Evolutionary conservation across 2,329 filamentous ascomycete genomes (phyloP).

Genomic region (Microascus cirrosus): DNA sequence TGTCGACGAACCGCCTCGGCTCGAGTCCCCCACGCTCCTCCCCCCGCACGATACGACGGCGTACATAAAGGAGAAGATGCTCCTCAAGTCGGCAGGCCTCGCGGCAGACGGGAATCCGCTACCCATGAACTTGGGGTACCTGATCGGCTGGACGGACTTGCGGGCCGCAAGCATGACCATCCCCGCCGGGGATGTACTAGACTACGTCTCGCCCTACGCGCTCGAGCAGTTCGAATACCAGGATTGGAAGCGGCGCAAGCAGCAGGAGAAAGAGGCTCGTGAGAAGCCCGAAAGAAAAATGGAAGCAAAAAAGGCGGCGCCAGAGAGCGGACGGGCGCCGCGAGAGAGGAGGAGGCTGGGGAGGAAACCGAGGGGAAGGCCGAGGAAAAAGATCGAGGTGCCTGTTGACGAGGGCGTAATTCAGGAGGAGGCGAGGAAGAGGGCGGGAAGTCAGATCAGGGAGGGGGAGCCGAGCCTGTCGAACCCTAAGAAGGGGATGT

Average conservation of each 20-base stretch:
- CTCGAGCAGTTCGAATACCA: constrained; percentile 46
- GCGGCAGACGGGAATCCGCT: constrained; percentile 22
- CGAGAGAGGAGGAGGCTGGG: not conserved
- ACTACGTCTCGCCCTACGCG: constrained; percentile 46
- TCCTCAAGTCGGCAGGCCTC: constrained; percentile 24
- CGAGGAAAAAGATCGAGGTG: not conserved
- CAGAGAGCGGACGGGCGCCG: not conserved
- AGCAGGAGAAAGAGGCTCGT: not conserved
- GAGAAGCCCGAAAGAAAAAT: not conserved
- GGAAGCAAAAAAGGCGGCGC: not conserved
- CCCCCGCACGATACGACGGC: constrained; percentile 39
- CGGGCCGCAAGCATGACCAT: constrained; percentile 36
- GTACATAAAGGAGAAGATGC: constrained; percentile 43
- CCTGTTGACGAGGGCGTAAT: not conserved
- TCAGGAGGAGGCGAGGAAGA: constrained; percentile 2
- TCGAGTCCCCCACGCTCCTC: constrained; percentile 16
- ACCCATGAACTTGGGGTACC: constrained; percentile 37
- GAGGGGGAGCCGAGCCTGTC: constrained; percentile 22
- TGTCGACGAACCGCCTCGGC: not conserved
- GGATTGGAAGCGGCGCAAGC: constrained; percentile 23
- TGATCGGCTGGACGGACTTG: constrained; percentile 42
- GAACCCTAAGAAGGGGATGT: constrained; percentile 20
- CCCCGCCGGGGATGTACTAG: constrained; percentile 33
- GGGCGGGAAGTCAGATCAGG: constrained; percentile 8
- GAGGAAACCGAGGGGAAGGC: not conserved